These are phyloP conservation scores for Phytophthora pinifolia DNA, from an alignment of 352 stramenopile species.

Conservation along the genomic window DNA sequence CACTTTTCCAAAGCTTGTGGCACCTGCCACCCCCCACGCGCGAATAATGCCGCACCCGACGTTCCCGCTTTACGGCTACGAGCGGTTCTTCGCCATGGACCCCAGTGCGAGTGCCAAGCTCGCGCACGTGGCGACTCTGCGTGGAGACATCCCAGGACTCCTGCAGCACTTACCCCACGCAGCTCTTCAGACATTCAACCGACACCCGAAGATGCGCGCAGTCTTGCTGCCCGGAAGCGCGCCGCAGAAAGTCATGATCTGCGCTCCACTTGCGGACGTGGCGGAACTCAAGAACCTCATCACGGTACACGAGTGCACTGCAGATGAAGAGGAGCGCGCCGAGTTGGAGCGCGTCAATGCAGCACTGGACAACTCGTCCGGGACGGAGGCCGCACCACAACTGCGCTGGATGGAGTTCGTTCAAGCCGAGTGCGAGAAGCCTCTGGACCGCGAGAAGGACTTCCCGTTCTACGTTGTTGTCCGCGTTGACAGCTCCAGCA, in stretches of 20 bases:
- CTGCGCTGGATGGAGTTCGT: conserved; percentile 50
- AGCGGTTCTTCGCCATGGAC: conserved; percentile 72
- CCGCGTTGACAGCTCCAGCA: conserved; percentile 38
- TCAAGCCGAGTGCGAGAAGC: conserved; percentile 43
- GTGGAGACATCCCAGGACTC: conserved; percentile 41
- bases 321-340: conserved; percentile 30
- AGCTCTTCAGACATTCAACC: conserved; percentile 54
- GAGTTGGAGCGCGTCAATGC: conserved; percentile 25
- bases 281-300: conserved; percentile 42
- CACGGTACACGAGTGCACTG: conserved; percentile 29
- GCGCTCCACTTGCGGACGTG: conserved; percentile 39
- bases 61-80: conserved; percentile 62
- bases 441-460: conserved; percentile 43
- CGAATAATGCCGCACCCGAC: conserved; percentile 32
- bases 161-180: conserved; percentile 40
- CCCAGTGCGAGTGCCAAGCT: conserved; percentile 42
- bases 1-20: conserved; percentile 6
- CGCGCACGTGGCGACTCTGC: conserved; percentile 51
- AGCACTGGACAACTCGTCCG: conserved; percentile 8
- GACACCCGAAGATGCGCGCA: conserved; percentile 57
- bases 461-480: conserved; percentile 51
- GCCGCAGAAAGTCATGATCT: conserved; percentile 57
- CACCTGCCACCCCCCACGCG: neutral
- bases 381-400: neutral
- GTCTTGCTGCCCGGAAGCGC: conserved; percentile 39